These are phyloP conservation scores for Apiospora saccharicola DNA, from an alignment of 2,329 filamentous ascomycete genomes.

Conservation along the genomic window DNA sequence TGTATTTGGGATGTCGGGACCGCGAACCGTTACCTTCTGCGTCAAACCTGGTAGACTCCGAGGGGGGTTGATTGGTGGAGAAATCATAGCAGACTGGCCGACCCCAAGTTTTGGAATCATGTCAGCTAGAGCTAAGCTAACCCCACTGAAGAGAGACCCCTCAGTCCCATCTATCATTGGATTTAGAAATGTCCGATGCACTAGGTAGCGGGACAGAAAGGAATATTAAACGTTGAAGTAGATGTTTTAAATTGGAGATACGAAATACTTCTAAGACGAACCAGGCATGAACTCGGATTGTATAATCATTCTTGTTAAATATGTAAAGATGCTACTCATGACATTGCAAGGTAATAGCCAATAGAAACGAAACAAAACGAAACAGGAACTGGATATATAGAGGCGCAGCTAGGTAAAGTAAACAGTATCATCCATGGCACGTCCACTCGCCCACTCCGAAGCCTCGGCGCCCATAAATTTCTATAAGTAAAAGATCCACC, in stretches of 20 bases:
- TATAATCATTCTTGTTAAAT: not conserved
- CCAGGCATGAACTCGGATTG: not conserved
- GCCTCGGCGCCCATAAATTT: not conserved
- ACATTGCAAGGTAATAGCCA: not conserved
- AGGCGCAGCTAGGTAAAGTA: not conserved
- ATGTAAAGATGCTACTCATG: not conserved
- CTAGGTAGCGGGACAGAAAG: not conserved
- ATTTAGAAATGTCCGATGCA: slow-evolving; percentile 16
- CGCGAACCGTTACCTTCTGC: not conserved
- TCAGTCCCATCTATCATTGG: not conserved
- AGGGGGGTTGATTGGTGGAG: slow-evolving; percentile 18
- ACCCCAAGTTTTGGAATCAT: slow-evolving; percentile 15
- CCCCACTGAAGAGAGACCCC: slow-evolving; percentile 8
- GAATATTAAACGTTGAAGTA: not conserved
- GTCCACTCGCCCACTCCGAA: not conserved
- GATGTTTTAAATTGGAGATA: not conserved
- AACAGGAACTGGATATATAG: not conserved
- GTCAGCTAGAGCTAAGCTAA: not conserved
- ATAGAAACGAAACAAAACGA: not conserved
- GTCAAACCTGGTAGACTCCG: not conserved
- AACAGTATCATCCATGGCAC: not conserved
- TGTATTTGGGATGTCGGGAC: slow-evolving; percentile 7
- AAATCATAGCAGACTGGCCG: not conserved
- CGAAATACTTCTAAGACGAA: not conserved
- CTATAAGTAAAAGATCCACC: not conserved